Conservation (phyloP, 2,329 filamentous ascomycete species). For the Lasiodiplodia sp. region DNA sequence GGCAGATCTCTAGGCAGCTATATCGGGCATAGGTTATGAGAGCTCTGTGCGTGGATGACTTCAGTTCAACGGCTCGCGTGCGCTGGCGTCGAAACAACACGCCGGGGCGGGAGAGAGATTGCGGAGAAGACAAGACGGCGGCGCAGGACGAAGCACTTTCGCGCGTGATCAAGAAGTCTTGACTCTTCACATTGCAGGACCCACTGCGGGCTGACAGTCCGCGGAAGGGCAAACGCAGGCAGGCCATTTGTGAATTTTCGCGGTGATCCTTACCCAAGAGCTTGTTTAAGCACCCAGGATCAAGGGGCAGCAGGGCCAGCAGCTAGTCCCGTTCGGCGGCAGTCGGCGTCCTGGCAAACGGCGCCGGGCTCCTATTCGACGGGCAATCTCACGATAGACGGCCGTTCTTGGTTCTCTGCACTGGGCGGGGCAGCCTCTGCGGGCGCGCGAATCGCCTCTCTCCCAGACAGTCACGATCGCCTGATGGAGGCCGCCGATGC, state of each 20-base stretch:
- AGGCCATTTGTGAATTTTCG: constrained; percentile 3
- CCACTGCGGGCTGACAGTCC: constrained; percentile 9
- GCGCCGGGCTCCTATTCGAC: constrained; percentile 26
- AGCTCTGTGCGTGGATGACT: constrained; percentile 10
- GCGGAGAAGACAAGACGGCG: constrained; percentile 19
- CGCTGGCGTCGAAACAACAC: constrained; percentile 17
- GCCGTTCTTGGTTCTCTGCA: constrained; percentile 6
- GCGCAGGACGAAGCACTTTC: constrained; percentile 16
- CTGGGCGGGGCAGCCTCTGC: constrained; percentile 9
- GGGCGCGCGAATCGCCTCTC: neutral
- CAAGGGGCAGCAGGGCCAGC: constrained; percentile 22
- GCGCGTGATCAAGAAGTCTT: constrained; percentile 30
- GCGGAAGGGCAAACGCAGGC: constrained; percentile 5
- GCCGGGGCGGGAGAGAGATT: neutral
- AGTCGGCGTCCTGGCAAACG: constrained; percentile 25
- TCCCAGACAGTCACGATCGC: constrained; percentile 15
- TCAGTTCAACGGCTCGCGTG: constrained; percentile 18
- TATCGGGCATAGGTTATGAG: constrained; percentile 23
- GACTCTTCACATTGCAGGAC: constrained; percentile 21
- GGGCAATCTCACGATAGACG: constrained; percentile 26
- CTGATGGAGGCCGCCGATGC: constrained; percentile 17
- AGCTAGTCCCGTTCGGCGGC: constrained; percentile 28
- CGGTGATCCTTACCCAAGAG: constrained; percentile 25
- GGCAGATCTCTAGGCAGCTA: constrained; percentile 5
- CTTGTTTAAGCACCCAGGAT: constrained; percentile 20